A percentile compares a stretch with the other conserved stretches of the same genome.
These are phyloP conservation scores for Colletotrichum costaricense DNA, from an alignment of 2,329 filamentous ascomycete species.

Conservation along the genomic window DNA sequence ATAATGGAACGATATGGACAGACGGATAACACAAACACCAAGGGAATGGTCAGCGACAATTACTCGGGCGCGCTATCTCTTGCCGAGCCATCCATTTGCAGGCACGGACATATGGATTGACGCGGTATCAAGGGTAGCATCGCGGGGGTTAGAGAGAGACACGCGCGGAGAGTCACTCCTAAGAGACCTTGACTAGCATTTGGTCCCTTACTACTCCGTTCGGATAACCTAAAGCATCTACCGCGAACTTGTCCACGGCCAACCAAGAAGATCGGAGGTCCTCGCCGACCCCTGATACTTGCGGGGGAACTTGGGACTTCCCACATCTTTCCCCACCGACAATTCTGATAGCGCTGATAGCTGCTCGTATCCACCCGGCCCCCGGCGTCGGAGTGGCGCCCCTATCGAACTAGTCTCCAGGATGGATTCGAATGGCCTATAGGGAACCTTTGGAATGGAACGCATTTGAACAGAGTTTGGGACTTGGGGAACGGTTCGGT, in stretches of 20 bases:
- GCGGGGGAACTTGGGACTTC: conserved; percentile 8
- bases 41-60: neutral
- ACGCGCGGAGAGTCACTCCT: conserved; percentile 5
- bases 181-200: neutral
- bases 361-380: conserved; percentile 8
- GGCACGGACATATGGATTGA: conserved; percentile 4
- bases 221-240: neutral
- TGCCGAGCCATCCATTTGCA: neutral
- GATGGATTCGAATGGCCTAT: neutral
- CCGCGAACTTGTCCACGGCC: neutral
- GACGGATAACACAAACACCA: neutral
- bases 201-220: neutral
- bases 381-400: conserved; percentile 24
- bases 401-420: conserved; percentile 17
- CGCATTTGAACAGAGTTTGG: neutral
- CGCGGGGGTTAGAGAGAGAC: neutral
- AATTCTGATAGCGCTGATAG: conserved; percentile 20
- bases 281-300: conserved; percentile 33
- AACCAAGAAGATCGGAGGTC: conserved; percentile 32
- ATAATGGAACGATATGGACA: neutral
- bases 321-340: neutral
- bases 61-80: neutral
- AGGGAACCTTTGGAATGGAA: neutral
- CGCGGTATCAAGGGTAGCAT: conserved; percentile 11
- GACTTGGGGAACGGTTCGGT: neutral